Percentiles rank a stretch among this genome's conserved stretches.
Evolutionary conservation across 345 rosid genomes (phyloP).

Genomic region (Populus nigra): DNA sequence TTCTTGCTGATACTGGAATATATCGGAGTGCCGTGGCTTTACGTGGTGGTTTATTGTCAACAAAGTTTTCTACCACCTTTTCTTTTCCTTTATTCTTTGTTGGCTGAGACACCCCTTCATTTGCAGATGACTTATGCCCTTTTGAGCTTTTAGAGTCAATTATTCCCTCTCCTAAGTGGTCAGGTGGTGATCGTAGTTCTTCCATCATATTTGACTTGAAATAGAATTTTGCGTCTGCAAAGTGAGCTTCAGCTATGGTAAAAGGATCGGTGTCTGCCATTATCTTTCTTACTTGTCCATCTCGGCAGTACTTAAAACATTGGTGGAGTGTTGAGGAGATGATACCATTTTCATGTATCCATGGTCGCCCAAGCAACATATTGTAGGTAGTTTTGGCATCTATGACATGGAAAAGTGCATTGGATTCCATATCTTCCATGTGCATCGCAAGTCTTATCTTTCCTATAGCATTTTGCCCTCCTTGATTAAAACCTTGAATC

Average conservation of each 20-base stretch:
- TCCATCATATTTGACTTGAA: not conserved
- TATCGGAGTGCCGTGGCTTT: not conserved
- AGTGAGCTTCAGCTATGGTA: not conserved
- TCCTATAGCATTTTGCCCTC: not conserved
- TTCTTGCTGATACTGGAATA: not conserved
- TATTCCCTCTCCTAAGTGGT: no score
- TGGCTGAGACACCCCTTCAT: no score
- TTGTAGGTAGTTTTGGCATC: not conserved
- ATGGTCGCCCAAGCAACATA: not conserved
- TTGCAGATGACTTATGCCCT: no score
- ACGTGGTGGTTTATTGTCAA: not conserved
- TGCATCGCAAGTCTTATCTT: not conserved
- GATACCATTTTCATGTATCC: slow-evolving; percentile 12
- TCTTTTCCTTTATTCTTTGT: not conserved
- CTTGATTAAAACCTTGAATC: no score
- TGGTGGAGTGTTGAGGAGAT: slow-evolving; percentile 2
- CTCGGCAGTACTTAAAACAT: not conserved
- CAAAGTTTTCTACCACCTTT: not conserved
- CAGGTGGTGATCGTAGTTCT: not conserved
- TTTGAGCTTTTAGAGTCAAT: no score
- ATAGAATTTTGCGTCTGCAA: not conserved
- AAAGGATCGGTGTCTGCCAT: not conserved
- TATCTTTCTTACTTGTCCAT: not conserved
- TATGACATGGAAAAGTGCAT: not conserved
- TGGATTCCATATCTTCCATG: not conserved